These are phyloP conservation scores for Diddensiella transvaalensis DNA, from an alignment of 805 yeast species.

Conservation along the genomic window DNA sequence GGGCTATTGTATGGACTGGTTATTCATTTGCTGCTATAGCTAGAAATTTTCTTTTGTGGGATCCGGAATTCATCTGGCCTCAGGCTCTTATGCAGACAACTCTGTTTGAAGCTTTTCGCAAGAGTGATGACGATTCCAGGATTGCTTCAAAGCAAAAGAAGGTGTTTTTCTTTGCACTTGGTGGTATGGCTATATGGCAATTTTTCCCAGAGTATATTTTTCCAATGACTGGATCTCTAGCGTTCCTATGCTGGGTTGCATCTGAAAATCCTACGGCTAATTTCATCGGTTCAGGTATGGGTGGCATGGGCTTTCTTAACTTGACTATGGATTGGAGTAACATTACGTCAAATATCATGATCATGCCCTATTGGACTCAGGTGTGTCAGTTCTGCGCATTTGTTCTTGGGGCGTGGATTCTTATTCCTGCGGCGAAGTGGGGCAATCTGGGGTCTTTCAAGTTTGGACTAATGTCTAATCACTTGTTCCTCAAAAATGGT, in stretches of 20 bases:
- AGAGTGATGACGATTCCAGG: slow-evolving; percentile 11
- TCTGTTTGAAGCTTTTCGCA: slow-evolving; percentile 14
- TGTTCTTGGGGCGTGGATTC: slow-evolving; percentile 15
- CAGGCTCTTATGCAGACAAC: slow-evolving; percentile 18
- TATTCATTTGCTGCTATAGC: slow-evolving; percentile 18
- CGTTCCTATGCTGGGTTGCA: slow-evolving; percentile 16
- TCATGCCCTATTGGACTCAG: slow-evolving; percentile 18
- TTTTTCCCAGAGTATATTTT: slow-evolving; percentile 16
- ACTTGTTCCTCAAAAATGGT: slow-evolving; percentile 11
- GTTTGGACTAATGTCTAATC: slow-evolving; percentile 12
- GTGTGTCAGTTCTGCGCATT: slow-evolving; percentile 14
- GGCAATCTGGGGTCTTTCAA: slow-evolving; percentile 9
- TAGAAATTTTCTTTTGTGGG: slow-evolving; percentile 12
- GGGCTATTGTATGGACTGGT: slow-evolving; percentile 20
- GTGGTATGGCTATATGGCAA: slow-evolving; percentile 13
- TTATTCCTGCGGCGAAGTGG: slow-evolving; percentile 16
- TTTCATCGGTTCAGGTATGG: slow-evolving; percentile 16
- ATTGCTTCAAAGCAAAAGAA: slow-evolving; percentile 16
- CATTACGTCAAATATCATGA: slow-evolving; percentile 14
- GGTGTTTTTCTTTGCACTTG: slow-evolving; percentile 12
- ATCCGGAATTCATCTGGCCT: slow-evolving; percentile 17
- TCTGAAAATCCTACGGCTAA: slow-evolving; percentile 13
- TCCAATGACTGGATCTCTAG: slow-evolving; percentile 13
- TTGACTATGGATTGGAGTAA: slow-evolving; percentile 15
- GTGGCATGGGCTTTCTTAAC: slow-evolving; percentile 17